Evolutionary conservation across 2,329 filamentous ascomycete species (phyloP).

Genomic region (Westerdykella aurantiaca): DNA sequence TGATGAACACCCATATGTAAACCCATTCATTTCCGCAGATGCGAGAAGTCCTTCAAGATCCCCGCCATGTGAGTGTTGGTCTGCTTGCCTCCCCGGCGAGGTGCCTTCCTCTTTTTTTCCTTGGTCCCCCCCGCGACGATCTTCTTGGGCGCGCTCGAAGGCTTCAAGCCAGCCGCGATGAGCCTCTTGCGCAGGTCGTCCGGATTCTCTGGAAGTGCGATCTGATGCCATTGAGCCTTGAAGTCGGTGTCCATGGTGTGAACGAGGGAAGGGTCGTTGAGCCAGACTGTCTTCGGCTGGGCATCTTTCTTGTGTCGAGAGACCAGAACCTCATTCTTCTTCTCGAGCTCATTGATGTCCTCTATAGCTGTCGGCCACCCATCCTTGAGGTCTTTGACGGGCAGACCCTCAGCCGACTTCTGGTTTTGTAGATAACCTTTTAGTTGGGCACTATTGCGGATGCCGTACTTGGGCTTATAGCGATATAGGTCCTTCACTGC

Average conservation of each 20-base stretch:
- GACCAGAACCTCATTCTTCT: constrained; percentile 72
- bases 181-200: constrained; percentile 74
- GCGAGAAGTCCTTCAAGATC: constrained; percentile 68
- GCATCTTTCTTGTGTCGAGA: constrained; percentile 90
- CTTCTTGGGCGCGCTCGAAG: constrained; percentile 73
- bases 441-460: constrained; percentile 70
- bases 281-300: constrained; percentile 79
- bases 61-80: constrained; percentile 85
- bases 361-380: constrained; percentile 85
- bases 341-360: constrained; percentile 71
- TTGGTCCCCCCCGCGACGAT: constrained; percentile 51
- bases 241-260: constrained; percentile 78
- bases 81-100: constrained; percentile 68
- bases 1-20: no score
- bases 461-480: constrained; percentile 79
- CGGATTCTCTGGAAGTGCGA: constrained; percentile 63
- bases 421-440: constrained; percentile 76
- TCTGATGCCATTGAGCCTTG: constrained; percentile 73
- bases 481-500: constrained; percentile 63
- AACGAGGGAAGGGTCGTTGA: constrained; percentile 73
- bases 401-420: constrained; percentile 71
- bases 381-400: constrained; percentile 88
- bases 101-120: constrained; percentile 70
- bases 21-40: constrained; percentile 33
- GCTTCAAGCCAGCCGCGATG: constrained; percentile 71